Evolutionary conservation across 768 basidiomycete species (phyloP), one percentile per base, ranked within the genome.

Genomic region (Rhizopogon salebrosus): DNA sequence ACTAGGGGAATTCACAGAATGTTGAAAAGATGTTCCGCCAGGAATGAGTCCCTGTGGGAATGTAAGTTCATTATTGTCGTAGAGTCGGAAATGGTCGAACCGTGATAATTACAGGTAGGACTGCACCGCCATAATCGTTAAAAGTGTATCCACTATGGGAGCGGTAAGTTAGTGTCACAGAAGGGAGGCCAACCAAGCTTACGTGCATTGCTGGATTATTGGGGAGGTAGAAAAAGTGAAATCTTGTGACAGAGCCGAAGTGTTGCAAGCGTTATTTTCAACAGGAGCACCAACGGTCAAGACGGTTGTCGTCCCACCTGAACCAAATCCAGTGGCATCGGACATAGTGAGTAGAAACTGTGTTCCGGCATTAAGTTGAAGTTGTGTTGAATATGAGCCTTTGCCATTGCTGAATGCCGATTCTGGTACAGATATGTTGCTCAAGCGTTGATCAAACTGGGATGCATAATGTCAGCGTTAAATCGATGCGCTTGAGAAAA

Each of bases 311-410:
- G 74, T 72, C 23, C 86, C 88, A 2, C 88, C 89, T 5, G 82
- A 72, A 37, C 71, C 86, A 61, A 84, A 88, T 1, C 85, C 87
- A 23, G 77, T 78, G 13, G 80, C 72, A 60, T 91, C 89, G 20
- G 84, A 89, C 84, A 91, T 85, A 29, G 80, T 75, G 20, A 84
- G 54, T 11, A 88, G 48, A 42, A 88, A 70, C 49, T 69, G 63
- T 20, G 72, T 61, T 35, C 62, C 68, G 6, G 70, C 59, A 13
- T 64, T 27, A 36, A 83, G 66, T 2, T 73, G 70, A 11, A 89
- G 56, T 53, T 72, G 74, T 27, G 75, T 62, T 9, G 74, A 68
- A 62, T 73, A 87, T 0, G 76, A 75, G 41, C 84, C 85, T 54
- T 74, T 54, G 48, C 79, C 79, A 70, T 78, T 72, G 60, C 49